phyloP scores from a whole-genome alignment of 805 yeast genomes.

The Starmera pachycereana region DNA sequence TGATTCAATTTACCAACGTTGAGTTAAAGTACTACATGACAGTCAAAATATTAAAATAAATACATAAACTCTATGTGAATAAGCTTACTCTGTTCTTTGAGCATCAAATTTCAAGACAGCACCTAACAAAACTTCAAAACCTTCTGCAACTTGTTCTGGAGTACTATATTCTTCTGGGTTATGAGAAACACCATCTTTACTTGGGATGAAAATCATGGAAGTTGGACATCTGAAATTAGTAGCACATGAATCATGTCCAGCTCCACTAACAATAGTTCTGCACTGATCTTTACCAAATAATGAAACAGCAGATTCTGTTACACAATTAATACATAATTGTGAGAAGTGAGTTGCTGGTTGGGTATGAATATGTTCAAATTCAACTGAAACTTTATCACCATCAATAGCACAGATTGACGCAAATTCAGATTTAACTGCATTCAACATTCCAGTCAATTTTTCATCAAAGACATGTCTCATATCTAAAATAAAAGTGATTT shows the following conservation, averaged over 20 bases:
- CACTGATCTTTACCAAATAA: slow-evolving; percentile 35
- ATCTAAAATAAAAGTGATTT: slow-evolving; percentile 50
- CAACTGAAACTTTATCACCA: slow-evolving; percentile 25
- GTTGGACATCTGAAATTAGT: slow-evolving; percentile 51
- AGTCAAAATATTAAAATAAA: too few relatives aligned
- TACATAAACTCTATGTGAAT: not conserved
- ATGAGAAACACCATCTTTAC: slow-evolving; percentile 56
- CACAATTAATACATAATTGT: slow-evolving; percentile 38
- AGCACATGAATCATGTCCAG: slow-evolving; percentile 66
- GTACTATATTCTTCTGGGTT: slow-evolving; percentile 56
- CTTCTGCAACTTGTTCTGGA: slow-evolving; percentile 54
- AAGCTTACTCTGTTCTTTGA: not conserved
- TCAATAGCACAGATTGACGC: slow-evolving; percentile 23
- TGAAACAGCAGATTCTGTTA: slow-evolving; percentile 39
- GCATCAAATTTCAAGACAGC: slow-evolving; percentile 33
- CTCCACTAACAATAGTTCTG: slow-evolving; percentile 49
- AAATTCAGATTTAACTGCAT: slow-evolving; percentile 29
- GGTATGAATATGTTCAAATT: slow-evolving; percentile 33
- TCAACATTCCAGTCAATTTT: slow-evolving; percentile 24
- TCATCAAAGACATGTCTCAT: slow-evolving; percentile 45
- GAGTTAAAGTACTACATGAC: too few relatives aligned
- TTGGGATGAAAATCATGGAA: slow-evolving; percentile 66
- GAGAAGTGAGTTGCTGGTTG: slow-evolving; percentile 52
- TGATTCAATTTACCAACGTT: too few relatives aligned
- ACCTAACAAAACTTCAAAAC: slow-evolving; percentile 45